phyloP scores from a whole-genome alignment of 2,329 filamentous ascomycete species.

The Canariomyces notabilis region DNA sequence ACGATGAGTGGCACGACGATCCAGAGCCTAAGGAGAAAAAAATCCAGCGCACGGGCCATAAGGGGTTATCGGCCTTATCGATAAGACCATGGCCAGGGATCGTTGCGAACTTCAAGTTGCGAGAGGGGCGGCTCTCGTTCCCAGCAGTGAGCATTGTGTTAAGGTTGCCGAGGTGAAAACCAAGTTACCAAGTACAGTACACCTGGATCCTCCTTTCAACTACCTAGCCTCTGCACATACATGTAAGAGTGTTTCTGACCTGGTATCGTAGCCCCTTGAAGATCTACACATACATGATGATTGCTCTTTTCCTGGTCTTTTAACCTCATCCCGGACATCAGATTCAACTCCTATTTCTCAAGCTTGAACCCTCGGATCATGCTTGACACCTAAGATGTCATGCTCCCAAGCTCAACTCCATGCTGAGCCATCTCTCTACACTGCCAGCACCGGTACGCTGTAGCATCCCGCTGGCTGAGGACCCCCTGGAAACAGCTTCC shows the following conservation, averaged over 20 bases:
- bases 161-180: too few species aligned
- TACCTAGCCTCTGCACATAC: too few species aligned
- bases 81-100: not conserved
- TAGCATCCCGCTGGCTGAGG: conserved; percentile 28
- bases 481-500: conserved; percentile 36
- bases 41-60: conserved; percentile 8
- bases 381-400: not conserved
- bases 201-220: too few species aligned
- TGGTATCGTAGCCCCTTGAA: too few species aligned
- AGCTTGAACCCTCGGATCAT: not conserved
- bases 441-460: conserved; percentile 35
- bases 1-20: not conserved
- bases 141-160: too few species aligned
- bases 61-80: not conserved
- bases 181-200: too few species aligned
- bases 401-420: conserved; percentile 3
- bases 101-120: not conserved
- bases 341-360: not conserved
- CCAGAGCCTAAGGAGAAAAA: conserved; percentile 6
- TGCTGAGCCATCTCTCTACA: conserved; percentile 30
- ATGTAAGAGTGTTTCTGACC: too few species aligned
- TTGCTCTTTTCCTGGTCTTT: too few species aligned
- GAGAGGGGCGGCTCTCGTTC: too few species aligned
- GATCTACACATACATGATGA: too few species aligned
- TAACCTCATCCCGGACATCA: too few species aligned